These are phyloP conservation scores for Alternaria rosae DNA, from an alignment of 2,329 filamentous ascomycete species.

Conservation along the genomic window DNA sequence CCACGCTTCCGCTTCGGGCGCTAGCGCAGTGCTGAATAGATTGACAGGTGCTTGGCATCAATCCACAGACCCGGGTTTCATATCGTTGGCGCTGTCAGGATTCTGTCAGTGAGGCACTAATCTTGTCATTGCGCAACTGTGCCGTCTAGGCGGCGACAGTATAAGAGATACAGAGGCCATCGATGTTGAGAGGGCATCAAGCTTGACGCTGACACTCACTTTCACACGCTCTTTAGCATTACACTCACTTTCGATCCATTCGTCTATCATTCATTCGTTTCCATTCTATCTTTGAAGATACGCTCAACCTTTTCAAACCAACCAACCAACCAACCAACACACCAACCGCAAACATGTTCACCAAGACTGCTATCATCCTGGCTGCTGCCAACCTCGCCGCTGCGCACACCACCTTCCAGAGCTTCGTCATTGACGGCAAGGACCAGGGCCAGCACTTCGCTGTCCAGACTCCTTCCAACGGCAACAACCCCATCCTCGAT, in stretches of 20 bases:
- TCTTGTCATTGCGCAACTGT: conserved; percentile 20
- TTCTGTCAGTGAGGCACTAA: conserved; percentile 20
- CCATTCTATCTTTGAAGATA: conserved; percentile 31
- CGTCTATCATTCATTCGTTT: conserved; percentile 31
- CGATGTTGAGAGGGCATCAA: conserved; percentile 25
- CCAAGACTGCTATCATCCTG: conserved; percentile 41
- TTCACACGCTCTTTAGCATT: conserved; percentile 41
- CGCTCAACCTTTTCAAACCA: conserved; percentile 16
- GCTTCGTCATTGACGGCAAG: conserved; percentile 53
- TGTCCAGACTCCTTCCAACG: conserved; percentile 55
- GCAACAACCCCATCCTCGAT: conserved; percentile 49
- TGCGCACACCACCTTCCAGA: conserved; percentile 49
- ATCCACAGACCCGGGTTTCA: conserved; percentile 24
- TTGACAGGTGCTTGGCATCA: conserved; percentile 35
- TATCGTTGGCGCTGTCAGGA: conserved; percentile 10
- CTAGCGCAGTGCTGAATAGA: conserved; percentile 36
- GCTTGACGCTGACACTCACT: conserved; percentile 46
- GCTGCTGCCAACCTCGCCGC: conserved; percentile 44
- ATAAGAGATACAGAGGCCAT: conserved; percentile 31
- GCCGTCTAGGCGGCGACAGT: conserved; percentile 27
- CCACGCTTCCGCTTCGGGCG: conserved; percentile 15
- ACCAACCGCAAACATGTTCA: conserved; percentile 40
- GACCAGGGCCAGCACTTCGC: conserved; percentile 46
- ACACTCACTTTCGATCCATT: conserved; percentile 39
- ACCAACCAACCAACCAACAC: conserved; percentile 23